phyloP scores from a whole-genome alignment of 1,284 basidiomycete genomes.

The Cerrena zonata region DNA sequence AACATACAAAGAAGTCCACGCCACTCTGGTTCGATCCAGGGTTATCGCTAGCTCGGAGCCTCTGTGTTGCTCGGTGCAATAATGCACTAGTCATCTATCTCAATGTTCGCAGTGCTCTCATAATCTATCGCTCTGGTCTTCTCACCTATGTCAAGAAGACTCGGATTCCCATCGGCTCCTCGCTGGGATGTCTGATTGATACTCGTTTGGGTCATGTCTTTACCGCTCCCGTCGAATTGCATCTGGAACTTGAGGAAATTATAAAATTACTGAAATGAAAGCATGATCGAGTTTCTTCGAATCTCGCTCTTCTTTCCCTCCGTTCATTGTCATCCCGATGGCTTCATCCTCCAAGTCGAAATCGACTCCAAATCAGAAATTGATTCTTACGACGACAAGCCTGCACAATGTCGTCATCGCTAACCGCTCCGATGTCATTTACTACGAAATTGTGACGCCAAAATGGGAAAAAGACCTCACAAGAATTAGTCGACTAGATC shows the following conservation, averaged over 20 bases:
- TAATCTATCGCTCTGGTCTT: background rate
- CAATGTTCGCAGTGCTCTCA: too few species aligned
- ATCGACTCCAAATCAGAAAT: slow-evolving; percentile 25
- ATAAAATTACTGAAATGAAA: background rate
- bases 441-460: slow-evolving; percentile 39
- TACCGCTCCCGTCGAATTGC: background rate
- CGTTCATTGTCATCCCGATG: background rate
- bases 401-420: slow-evolving; percentile 36
- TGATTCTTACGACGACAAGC: slow-evolving; percentile 35
- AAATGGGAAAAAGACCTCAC: slow-evolving; percentile 35
- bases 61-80: too few species aligned
- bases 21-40: background rate
- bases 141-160: background rate
- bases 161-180: background rate
- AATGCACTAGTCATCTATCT: too few species aligned
- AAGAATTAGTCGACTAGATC: slow-evolving; percentile 31
- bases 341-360: slow-evolving; percentile 1
- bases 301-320: background rate
- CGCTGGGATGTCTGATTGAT: background rate
- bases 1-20: too few species aligned
- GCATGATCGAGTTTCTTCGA: too few species aligned
- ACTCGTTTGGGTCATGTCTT: background rate
- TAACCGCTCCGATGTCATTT: slow-evolving; percentile 33
- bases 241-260: background rate
- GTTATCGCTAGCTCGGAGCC: too few species aligned